Evolutionary conservation across 441 rosid genomes (phyloP), one percentile per base, ranked within the genome.

Genomic region (Cnidoscolus chayamansa): DNA sequence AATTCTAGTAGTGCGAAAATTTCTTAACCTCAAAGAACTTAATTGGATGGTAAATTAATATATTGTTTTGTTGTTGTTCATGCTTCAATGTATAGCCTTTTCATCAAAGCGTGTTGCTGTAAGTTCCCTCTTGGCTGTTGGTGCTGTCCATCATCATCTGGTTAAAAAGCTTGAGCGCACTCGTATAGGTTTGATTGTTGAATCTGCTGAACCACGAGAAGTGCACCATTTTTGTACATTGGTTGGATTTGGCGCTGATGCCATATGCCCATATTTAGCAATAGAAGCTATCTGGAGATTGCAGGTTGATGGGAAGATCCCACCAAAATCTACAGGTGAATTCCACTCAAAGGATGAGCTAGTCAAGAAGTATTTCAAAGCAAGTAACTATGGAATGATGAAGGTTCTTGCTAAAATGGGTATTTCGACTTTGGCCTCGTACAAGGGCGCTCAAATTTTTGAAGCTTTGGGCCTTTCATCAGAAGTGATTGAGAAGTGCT

Each of bases 381-480:
- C 99, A 63, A 96, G 99, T 84, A 92, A 84, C 84, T 96, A 94
- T 75, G 99, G 99, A 71, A 96, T 96, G 99, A 96, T 96, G 99
- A 96, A 96, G 84, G 99, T 96, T 76, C 98, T 96, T 63, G 99
- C 99, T 32, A 96, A 94, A 78, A 96, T 96, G 99, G 99, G 99
- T 68, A 96, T 96, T 68, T 96, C 99, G 20, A 96, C 99, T 55
- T 75, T 96, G 78, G 99, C 99, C 62, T 96, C 99, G 0, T 96
- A 96, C 81, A 96, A 96, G 86, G 99, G 99, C 61, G 98, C 99
- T 81, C 99, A 96, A 80, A 96, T 96, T 70, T 96, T 96, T 73
- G 99, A 96, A 88, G 98, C 98, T 54, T 85, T 96, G 63, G 99
- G 99, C 54, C 98, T 96, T 73, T 90, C 99, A 8, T 92, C 97